Evolutionary conservation across 208 protist species (phyloP), one percentile per base, ranked within the genome.

Genomic region (Phytomonas serpens): DNA sequence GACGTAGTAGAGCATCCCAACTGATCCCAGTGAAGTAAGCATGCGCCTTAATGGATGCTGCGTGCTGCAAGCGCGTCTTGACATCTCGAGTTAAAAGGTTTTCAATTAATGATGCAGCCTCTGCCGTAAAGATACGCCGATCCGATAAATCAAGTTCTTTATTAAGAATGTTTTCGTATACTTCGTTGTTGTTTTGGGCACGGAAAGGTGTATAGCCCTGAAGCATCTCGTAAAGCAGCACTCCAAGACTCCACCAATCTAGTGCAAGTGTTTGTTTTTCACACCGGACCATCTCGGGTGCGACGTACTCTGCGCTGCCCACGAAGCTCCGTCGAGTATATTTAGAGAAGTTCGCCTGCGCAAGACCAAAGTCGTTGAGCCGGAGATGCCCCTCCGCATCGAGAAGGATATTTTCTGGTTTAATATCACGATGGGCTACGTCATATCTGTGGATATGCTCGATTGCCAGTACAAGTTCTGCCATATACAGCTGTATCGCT

Each of bases 181-280:
- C 81, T 34, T 81, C 89, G 63, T 86, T 87, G 73, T 86, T 94
- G 76, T 86, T 97, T 61, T 80, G 81, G n/a, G 89, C 83, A 73
- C 93, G 93, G 71, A 98, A 98, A 13, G 97, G 96, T 29, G 96
- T 77, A n/a, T 76, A 63, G n/a, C 94, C 97, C 3, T 73, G 61
- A 9, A 98, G 71, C 89, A 98, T 96, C 78, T 98, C 95, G 81
- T 98, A 99, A 36, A 98, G 72, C 67, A 99, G 75, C 27, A 98
- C 94, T 16, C 98, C 98, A 37, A 98, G 84, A 63, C 83, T 86
- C 97, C 98, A 99, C 97, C 96, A 99, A 76, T 99, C 98, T 16
- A 98, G 84, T n/a, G 94, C 91, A 31, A 85, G 91, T 36, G 95
- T 98, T 80, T 99, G 94, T 6, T 79, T 78, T 36, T 92, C 82